Percentiles rank a stretch among this genome's conserved stretches.
Conservation (phyloP, 441 rosid genomes). For the Gossypium schwendimanii region DNA sequence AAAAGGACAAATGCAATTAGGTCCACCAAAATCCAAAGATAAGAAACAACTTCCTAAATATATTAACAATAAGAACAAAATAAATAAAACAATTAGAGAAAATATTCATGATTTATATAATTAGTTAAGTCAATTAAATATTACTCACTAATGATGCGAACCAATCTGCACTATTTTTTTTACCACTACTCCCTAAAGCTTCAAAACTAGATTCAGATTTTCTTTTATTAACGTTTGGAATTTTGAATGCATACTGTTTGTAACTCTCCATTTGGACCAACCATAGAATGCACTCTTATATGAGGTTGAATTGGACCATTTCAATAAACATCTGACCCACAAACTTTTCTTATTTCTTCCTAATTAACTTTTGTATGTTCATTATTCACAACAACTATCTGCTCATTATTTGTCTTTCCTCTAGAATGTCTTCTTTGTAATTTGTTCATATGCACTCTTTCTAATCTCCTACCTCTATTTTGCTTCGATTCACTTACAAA, state of each 20-base stretch:
- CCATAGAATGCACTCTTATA: not conserved
- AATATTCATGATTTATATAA: no score
- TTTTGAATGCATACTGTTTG: not conserved
- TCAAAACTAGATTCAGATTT: not conserved
- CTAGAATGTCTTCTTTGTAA: not conserved
- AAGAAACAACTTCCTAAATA: not conserved
- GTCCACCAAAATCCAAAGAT: not conserved
- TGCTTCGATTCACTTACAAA: not conserved
- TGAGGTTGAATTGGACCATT: not conserved
- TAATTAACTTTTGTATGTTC: not conserved
- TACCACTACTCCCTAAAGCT: not conserved
- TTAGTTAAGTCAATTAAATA: no score
- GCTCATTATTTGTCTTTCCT: not conserved
- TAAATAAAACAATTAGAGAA: no score
- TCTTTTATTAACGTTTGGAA: not conserved
- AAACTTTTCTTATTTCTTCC: not conserved
- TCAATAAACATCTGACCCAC: not conserved
- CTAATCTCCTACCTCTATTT: not conserved
- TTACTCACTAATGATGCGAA: not conserved
- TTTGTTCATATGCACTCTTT: not conserved
- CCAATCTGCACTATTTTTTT: not conserved
- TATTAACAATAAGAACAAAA: not conserved
- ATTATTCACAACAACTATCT: not conserved
- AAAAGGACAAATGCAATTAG: not conserved
- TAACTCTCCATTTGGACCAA: not conserved